phyloP scores from a whole-genome alignment of 257 asterid species.

The Solanum paucissectum region DNA sequence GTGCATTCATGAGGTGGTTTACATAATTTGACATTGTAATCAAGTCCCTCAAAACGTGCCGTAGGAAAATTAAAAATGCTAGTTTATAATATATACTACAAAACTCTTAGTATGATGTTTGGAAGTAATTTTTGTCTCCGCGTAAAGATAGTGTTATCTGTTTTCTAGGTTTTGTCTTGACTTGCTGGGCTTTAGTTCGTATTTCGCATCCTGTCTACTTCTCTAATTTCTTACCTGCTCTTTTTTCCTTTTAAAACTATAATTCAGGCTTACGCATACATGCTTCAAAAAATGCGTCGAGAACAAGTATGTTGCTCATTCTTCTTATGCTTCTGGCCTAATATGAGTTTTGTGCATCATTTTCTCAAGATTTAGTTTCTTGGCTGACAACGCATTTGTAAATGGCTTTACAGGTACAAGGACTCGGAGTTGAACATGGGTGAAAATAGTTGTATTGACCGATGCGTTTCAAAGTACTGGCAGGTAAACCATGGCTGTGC shows the following conservation, averaged over 20 bases:
- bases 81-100: background rate
- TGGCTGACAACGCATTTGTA: background rate
- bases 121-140: background rate
- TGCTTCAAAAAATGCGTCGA: constrained; percentile 79
- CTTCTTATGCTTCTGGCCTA: background rate
- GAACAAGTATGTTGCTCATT: constrained; percentile 38
- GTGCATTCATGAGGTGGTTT: background rate
- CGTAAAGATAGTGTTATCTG: background rate
- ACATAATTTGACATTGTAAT: background rate
- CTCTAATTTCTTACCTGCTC: background rate
- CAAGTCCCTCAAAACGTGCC: background rate
- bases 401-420: constrained; percentile 43
- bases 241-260: background rate
- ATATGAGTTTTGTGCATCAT: background rate
- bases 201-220: background rate
- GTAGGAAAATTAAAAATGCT: background rate
- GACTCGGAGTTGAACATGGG: constrained; percentile 90
- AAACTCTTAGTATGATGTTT: background rate
- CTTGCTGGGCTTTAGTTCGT: background rate
- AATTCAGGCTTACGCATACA: constrained; percentile 71
- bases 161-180: background rate
- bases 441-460: constrained; percentile 84
- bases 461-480: constrained; percentile 86
- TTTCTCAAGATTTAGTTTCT: background rate
- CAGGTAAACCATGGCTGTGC: constrained; percentile 28